These are phyloP conservation scores for Phialophora macrospora DNA, from an alignment of 2,329 filamentous ascomycete species.

Conservation along the genomic window DNA sequence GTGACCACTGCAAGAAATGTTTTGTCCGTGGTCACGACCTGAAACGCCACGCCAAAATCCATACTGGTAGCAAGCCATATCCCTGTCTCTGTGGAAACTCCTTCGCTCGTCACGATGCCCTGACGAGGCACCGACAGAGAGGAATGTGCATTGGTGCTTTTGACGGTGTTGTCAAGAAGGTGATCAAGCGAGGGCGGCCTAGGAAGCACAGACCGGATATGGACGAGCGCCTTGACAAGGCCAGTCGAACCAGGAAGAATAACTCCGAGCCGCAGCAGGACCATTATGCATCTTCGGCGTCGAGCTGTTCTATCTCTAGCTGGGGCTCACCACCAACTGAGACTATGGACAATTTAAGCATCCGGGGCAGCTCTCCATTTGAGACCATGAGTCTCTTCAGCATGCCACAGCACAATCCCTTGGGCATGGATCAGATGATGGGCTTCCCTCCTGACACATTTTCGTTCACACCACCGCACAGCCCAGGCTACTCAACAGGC, in stretches of 20 bases:
- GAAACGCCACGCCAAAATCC: slow-evolving; percentile 96
- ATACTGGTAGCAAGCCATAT: slow-evolving; percentile 94
- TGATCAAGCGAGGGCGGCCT: slow-evolving; percentile 68
- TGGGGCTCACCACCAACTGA: slow-evolving; percentile 51
- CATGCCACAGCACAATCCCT: slow-evolving; percentile 24
- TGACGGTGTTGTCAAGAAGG: slow-evolving; percentile 73
- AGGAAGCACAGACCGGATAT: slow-evolving; percentile 66
- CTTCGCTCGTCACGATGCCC: slow-evolving; percentile 91
- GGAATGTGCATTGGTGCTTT: slow-evolving; percentile 97
- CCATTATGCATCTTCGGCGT: slow-evolving; percentile 46
- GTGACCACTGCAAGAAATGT: slow-evolving; percentile 89
- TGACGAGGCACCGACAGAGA: slow-evolving; percentile 90
- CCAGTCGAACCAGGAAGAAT: slow-evolving; percentile 55
- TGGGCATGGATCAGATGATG: slow-evolving; percentile 33
- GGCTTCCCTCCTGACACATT: slow-evolving; percentile 49
- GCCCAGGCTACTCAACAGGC: slow-evolving; percentile 49
- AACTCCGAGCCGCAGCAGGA: slow-evolving; percentile 36
- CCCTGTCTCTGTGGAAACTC: slow-evolving; percentile 92
- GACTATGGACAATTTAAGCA: slow-evolving; percentile 48
- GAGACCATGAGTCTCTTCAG: slow-evolving; percentile 41
- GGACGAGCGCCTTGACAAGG: slow-evolving; percentile 63
- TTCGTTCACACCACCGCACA: slow-evolving; percentile 55
- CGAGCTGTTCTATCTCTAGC: slow-evolving; percentile 47
- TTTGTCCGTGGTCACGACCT: slow-evolving; percentile 97
- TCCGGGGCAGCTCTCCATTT: slow-evolving; percentile 44